Evolutionary conservation across 2,329 filamentous ascomycete species (phyloP).

Genomic region (Endoconidiophora polonica): DNA sequence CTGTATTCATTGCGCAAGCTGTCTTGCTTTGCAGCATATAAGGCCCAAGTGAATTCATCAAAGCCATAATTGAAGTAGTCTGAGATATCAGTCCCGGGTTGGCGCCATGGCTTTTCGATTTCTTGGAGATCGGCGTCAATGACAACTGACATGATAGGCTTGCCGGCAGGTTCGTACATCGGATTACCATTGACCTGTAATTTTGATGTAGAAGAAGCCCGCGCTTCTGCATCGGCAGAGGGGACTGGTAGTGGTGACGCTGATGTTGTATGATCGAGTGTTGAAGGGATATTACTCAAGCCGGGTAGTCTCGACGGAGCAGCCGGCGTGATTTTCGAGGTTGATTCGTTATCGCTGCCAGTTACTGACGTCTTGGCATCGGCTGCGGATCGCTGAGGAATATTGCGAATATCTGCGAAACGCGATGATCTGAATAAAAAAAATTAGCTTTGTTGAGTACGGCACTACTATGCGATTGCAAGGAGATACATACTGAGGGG

Average conservation of each 20-base stretch:
- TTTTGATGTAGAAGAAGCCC: conserved; percentile 60
- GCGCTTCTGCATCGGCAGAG: conserved; percentile 34
- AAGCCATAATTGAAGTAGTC: conserved; percentile 99
- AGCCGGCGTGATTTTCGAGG: conserved; percentile 23
- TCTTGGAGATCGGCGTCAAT: conserved; percentile 57
- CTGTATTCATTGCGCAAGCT: conserved; percentile 59
- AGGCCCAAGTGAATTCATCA: conserved; percentile 94
- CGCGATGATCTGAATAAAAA: conserved; percentile 33
- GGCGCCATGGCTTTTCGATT: conserved; percentile 86
- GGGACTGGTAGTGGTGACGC: conserved; percentile 16
- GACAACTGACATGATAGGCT: conserved; percentile 61
- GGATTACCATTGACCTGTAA: conserved; percentile 76
- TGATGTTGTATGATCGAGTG: no score
- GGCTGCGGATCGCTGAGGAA: conserved; percentile 40
- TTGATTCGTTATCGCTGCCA: conserved; percentile 14
- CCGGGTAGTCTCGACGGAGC: conserved; percentile 19
- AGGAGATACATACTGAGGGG: conserved; percentile 33
- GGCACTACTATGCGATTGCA: background rate
- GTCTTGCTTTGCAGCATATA: conserved; percentile 83
- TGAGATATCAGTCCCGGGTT: conserved; percentile 82
- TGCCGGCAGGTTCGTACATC: conserved; percentile 60
- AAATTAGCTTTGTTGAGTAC: background rate
- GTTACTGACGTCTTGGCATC: conserved; percentile 24
- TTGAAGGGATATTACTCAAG: conserved; percentile 16
- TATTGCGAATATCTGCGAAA: conserved; percentile 50